Base-by-base conservation (phyloP, 1,139 yeast genomes). In the Yamadazyma jaroonii region DNA sequence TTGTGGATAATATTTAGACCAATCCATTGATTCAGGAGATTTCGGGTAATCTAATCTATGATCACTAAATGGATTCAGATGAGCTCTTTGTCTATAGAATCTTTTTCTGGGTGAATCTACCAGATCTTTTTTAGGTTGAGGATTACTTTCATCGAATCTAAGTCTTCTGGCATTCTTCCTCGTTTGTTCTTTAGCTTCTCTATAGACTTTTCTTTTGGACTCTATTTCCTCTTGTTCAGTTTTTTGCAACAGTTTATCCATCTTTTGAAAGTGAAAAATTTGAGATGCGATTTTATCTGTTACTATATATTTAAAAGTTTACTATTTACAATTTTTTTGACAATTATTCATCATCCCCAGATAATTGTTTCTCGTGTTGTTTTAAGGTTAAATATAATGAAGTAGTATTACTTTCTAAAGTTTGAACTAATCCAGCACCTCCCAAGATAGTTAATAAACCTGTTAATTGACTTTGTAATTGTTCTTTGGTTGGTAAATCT, bases 31-130 rank as follows among this genome's bases (percentile, higher is more conserved):
- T 29, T 70, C 76, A 2, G 99, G 98, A 15, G 77, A 69, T 32
- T 64, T 61, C 12, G 99, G 98, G 53, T 92, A 92, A 45, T 87
- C 96, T 37, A 94, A 70, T 52, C 83, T 79, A 61, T 92, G 98
- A 61, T 92, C 99, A 13, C 96, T 86, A 53, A 92, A 92, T 20
- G 98, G 98, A 56, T 92, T 92, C 2, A 97, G 89, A 57, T 92
- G 99, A 2, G 98, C 98, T 59, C 99, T 72, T 63, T 92, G 99
- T 58, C 99, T 77, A 60, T 92, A 94, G 59, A 76, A 92, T 52
- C 92, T 76, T 61, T 94, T 94, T 62, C 85, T 74, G 29, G 94
- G 94, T 39, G 84, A 62, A 29, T 76, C 79, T n/a, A 72, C 55
- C 23, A 34, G 28, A 6, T 41, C 28, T 2, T 41, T 35, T 13